These are phyloP conservation scores for Neoboletus subvelutipes DNA, from an alignment of 768 basidiomycete genomes.

Conservation along the genomic window DNA sequence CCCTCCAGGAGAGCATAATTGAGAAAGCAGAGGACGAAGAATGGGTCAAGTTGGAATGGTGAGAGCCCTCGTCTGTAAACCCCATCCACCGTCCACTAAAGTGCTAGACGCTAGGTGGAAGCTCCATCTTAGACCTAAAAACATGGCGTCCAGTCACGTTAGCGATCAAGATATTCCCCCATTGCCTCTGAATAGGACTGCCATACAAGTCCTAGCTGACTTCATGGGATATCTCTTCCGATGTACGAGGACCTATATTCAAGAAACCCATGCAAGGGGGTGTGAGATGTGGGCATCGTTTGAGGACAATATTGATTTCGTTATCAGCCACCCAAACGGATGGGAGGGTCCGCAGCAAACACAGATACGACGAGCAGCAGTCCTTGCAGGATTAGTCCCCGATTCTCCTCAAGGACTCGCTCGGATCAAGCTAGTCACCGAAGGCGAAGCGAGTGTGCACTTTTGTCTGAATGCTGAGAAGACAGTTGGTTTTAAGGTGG, in stretches of 20 bases:
- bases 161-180: constrained; percentile 37
- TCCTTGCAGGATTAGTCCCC: constrained; percentile 40
- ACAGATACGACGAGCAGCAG: constrained; percentile 44
- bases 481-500: constrained; percentile 27
- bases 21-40: constrained; percentile 41
- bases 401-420: constrained; percentile 36
- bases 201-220: constrained; percentile 46
- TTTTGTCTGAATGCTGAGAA: constrained; percentile 42
- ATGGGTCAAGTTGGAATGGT: constrained; percentile 34
- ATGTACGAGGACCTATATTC: constrained; percentile 43
- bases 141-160: constrained; percentile 20
- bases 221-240: constrained; percentile 47
- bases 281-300: constrained; percentile 41
- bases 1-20: constrained; percentile 36
- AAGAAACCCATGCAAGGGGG: constrained; percentile 45
- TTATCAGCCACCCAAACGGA: constrained; percentile 48
- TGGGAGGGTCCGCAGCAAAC: constrained; percentile 47
- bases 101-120: constrained; percentile 30
- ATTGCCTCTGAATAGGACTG: constrained; percentile 43
- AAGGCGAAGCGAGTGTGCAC: constrained; percentile 54
- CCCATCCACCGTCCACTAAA: constrained; percentile 4
- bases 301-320: constrained; percentile 41
- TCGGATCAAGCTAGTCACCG: constrained; percentile 46
- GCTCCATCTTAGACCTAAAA: constrained; percentile 33
- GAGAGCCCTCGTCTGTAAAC: not conserved